These are phyloP conservation scores for Podochytrium sp. DNA, from an alignment of 192 early-diverging fungal species.

Conservation along the genomic window DNA sequence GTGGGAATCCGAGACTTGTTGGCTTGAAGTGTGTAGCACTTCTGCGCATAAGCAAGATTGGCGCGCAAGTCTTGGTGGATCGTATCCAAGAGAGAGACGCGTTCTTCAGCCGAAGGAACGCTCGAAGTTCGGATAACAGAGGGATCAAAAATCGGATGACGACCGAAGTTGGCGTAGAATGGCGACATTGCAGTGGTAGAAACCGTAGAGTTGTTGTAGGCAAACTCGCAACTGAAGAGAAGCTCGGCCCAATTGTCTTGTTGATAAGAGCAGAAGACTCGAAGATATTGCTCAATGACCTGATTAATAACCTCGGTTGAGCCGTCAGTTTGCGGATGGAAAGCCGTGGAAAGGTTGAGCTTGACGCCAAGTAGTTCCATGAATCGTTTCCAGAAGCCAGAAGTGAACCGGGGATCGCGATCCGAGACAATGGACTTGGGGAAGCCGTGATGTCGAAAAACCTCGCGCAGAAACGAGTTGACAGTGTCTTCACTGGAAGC, in stretches of 20 bases:
- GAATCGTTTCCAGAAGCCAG: conserved; percentile 42
- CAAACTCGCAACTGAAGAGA: conserved; percentile 50
- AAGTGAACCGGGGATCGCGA: conserved; percentile 47
- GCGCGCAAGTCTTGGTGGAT: not conserved
- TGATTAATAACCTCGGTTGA: conserved; percentile 35
- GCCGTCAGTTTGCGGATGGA: conserved; percentile 33
- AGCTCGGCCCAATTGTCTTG: conserved; percentile 43
- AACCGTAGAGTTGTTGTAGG: conserved; percentile 54
- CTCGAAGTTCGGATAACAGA: not conserved
- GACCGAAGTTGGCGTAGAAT: conserved; percentile 31
- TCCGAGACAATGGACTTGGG: conserved; percentile 52
- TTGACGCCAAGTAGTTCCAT: conserved; percentile 19
- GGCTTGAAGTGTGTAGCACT: not conserved
- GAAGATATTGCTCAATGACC: conserved; percentile 25
- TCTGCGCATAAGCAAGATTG: not conserved
- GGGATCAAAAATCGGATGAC: conserved; percentile 14
- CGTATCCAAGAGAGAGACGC: not conserved
- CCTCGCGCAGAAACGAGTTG: not conserved
- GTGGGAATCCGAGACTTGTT: not conserved
- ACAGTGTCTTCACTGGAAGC: conserved; percentile 7
- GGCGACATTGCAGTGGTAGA: conserved; percentile 33
- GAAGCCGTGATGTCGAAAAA: conserved; percentile 36
- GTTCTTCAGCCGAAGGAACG: not conserved
- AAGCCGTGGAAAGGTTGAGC: conserved; percentile 10
- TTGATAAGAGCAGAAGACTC: conserved; percentile 27